Conservation (phyloP, 148 eudicot genomes). For the Rhododendron henanense region DNA sequence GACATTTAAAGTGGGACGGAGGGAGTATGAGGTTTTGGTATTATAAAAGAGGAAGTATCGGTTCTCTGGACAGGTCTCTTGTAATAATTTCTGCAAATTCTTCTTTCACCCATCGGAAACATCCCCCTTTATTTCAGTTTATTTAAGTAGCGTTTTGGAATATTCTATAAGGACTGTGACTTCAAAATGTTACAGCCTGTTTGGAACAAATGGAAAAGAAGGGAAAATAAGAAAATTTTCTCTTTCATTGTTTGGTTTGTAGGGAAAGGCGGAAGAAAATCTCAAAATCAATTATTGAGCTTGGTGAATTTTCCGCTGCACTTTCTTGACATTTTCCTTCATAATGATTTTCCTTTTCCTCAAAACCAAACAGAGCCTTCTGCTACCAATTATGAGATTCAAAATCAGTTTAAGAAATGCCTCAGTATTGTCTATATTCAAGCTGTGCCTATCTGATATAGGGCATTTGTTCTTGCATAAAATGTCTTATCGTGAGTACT, state of each 20-base stretch:
- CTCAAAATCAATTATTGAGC: neutral
- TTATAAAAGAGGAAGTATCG: neutral
- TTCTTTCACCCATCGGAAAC: neutral
- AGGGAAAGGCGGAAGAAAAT: neutral
- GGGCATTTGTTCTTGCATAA: neutral
- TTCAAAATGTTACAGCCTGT: neutral
- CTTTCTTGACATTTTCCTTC: neutral
- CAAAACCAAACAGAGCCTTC: neutral
- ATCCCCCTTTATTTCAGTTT: neutral
- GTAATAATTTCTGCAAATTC: neutral
- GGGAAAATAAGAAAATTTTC: neutral
- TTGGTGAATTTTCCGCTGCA: neutral
- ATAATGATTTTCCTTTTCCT: neutral
- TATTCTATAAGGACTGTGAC: neutral
- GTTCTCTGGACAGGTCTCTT: neutral
- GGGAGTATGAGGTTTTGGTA: neutral
- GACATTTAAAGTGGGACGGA: too few relatives aligned
- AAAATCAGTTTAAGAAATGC: neutral
- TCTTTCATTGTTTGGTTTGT: neutral
- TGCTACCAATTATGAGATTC: neutral
- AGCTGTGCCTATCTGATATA: neutral
- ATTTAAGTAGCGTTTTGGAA: neutral
- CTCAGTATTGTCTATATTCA: neutral
- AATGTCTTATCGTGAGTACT: neutral
- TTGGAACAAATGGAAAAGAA: neutral